Evolutionary conservation across 1,139 yeast species (phyloP).

Genomic region (Saccharomyces pastorianus): DNA sequence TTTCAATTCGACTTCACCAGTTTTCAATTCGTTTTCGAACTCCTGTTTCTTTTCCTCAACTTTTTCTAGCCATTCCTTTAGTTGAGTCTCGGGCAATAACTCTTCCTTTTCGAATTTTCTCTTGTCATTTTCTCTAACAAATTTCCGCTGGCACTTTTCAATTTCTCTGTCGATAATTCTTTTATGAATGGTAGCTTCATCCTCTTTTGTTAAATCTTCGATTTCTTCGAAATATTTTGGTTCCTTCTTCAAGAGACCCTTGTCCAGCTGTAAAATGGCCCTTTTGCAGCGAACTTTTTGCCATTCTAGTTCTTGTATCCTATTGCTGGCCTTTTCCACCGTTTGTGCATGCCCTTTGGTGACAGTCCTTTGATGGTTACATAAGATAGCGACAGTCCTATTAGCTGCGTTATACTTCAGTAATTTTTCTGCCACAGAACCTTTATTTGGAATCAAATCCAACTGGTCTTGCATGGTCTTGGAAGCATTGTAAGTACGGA

Average conservation of each 20-base stretch:
- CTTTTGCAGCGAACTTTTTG: conserved; percentile 66
- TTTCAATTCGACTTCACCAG: conserved; percentile 54
- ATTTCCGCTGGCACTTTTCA: conserved; percentile 56
- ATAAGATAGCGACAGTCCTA: conserved; percentile 86
- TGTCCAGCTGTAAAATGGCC: conserved; percentile 62
- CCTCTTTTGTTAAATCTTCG: conserved; percentile 61
- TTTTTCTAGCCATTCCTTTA: conserved; percentile 51
- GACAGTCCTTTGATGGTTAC: conserved; percentile 95
- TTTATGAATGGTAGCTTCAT: conserved; percentile 50
- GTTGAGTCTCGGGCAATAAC: conserved; percentile 44
- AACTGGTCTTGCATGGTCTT: conserved; percentile 94
- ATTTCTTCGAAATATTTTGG: conserved; percentile 58
- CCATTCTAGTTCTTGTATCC: conserved; percentile 74
- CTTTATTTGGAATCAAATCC: conserved; percentile 72
- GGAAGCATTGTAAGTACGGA: conserved; percentile 95
- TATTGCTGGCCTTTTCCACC: conserved; percentile 70
- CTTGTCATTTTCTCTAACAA: conserved; percentile 72
- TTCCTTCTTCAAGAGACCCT: conserved; percentile 44
- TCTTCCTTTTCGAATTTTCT: conserved; percentile 49
- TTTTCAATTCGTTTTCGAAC: conserved; percentile 51
- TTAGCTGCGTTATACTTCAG: conserved; percentile 90
- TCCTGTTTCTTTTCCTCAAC: conserved; percentile 48
- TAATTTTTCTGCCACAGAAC: conserved; percentile 81
- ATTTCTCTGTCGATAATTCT: conserved; percentile 48
- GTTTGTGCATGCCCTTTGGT: conserved; percentile 75